These are phyloP conservation scores for Cystofilobasidium ferigula DNA, from an alignment of 768 basidiomycete species.

Conservation along the genomic window DNA sequence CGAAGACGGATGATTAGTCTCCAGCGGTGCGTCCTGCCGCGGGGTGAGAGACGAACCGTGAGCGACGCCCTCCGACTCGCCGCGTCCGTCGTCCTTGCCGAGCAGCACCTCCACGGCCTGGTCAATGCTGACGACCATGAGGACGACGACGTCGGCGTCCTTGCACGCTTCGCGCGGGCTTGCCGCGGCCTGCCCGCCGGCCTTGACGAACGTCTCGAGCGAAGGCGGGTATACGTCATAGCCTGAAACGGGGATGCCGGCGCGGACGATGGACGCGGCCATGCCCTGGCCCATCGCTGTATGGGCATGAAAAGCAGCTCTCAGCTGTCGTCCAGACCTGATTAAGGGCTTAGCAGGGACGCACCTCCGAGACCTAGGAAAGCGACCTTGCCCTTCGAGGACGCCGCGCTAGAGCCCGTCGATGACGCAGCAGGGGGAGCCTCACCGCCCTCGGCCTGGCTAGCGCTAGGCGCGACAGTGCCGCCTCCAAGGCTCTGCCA, in stretches of 20 bases:
- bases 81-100: conserved; percentile 1
- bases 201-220: conserved; percentile 28
- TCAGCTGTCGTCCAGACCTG: too few species aligned
- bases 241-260: conserved; percentile 30
- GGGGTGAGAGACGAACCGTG: neutral
- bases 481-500: conserved; percentile 6
- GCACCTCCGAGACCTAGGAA: conserved; percentile 32
- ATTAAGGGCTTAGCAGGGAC: too few species aligned
- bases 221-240: conserved; percentile 28
- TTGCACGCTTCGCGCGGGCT: conserved; percentile 25
- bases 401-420: neutral
- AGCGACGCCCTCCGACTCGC: conserved; percentile 4
- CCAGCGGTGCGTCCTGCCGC: neutral
- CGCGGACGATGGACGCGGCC: conserved; percentile 27
- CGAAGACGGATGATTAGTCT: neutral
- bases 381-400: conserved; percentile 27
- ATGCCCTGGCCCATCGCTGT: conserved; percentile 29
- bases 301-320: neutral
- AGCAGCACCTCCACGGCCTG: conserved; percentile 20
- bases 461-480: neutral
- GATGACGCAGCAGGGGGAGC: neutral
- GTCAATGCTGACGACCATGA: conserved; percentile 28
- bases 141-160: conserved; percentile 27
- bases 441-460: neutral
- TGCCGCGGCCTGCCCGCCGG: conserved; percentile 28